Evolutionary conservation across 2,329 filamentous ascomycete genomes (phyloP).

Genomic region (Dactylellina cionopaga): DNA sequence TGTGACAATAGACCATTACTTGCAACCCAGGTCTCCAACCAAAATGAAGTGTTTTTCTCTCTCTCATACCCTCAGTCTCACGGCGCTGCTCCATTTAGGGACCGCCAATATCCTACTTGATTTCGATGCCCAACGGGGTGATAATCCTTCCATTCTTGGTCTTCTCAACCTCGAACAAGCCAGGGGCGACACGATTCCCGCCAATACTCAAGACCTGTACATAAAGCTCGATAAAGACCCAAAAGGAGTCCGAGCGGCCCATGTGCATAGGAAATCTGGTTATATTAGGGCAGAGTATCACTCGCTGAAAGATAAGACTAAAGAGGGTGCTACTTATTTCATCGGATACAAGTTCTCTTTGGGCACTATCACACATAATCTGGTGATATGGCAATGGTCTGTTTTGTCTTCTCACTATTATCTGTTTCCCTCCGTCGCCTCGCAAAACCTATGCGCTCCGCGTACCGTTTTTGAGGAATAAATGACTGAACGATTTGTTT

Average conservation of each 20-base stretch:
- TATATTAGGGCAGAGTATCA: conserved; percentile 54
- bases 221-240: conserved; percentile 53
- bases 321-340: conserved; percentile 21
- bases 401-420: not conserved
- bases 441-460: too few relatives aligned
- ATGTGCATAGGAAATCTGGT: conserved; percentile 50
- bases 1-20: too few relatives aligned
- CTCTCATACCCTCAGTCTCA: not conserved
- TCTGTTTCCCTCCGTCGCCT: too few relatives aligned
- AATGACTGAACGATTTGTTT: not conserved
- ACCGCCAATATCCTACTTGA: conserved; percentile 25
- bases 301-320: conserved; percentile 26
- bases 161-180: conserved; percentile 50
- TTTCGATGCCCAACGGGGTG: conserved; percentile 38
- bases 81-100: not conserved
- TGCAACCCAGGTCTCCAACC: too few relatives aligned
- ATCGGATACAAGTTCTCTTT: conserved; percentile 10
- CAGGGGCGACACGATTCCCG: conserved; percentile 21
- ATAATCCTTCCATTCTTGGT: conserved; percentile 47
- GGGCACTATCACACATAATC: conserved; percentile 7
- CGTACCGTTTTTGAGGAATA: too few relatives aligned
- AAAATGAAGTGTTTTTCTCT: not conserved
- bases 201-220: conserved; percentile 47
- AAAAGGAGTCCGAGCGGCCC: conserved; percentile 41
- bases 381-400: conserved; percentile 4